Evolutionary conservation across 345 rosid genomes (phyloP).

Genomic region (Pugionium cornutum): DNA sequence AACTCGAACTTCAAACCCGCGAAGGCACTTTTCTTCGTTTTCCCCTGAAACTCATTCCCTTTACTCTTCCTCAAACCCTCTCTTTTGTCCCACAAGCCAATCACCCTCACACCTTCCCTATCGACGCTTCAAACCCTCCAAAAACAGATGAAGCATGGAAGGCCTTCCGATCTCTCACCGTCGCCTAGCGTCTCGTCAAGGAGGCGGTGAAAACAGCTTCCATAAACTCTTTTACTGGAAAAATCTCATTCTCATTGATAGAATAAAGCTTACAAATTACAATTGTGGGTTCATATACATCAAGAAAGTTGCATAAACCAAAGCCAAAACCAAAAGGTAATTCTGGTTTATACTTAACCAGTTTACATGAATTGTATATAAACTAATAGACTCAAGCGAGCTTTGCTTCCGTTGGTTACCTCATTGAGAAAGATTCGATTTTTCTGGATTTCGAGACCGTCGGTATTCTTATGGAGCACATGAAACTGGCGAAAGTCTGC

Average conservation of each 20-base stretch:
- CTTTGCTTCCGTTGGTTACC: conserved; percentile 81
- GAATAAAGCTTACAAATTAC: too few species aligned
- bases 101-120: conserved; percentile 24
- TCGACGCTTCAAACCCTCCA: conserved; percentile 31
- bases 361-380: too few species aligned
- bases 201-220: conserved; percentile 30
- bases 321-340: too few species aligned
- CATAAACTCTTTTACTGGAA: conserved; percentile 10
- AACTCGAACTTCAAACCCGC: conserved; percentile 30
- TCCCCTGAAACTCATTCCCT: conserved; percentile 52
- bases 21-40: conserved; percentile 44
- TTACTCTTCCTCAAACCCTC: conserved; percentile 79
- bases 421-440: conserved; percentile 62
- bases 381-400: conserved; percentile 68
- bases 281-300: too few species aligned
- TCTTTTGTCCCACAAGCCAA: conserved; percentile 52
- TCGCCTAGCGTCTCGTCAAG: conserved; percentile 61
- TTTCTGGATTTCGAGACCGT: conserved; percentile 59
- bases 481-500: conserved; percentile 68
- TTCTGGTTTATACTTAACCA: too few species aligned
- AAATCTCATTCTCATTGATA: too few species aligned
- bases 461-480: conserved; percentile 52
- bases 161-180: conserved; percentile 65
- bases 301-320: too few species aligned
- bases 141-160: conserved; percentile 78